Base-by-base conservation (phyloP, 352 stramenopile species). In the Phytopythium ostracodes region DNA sequence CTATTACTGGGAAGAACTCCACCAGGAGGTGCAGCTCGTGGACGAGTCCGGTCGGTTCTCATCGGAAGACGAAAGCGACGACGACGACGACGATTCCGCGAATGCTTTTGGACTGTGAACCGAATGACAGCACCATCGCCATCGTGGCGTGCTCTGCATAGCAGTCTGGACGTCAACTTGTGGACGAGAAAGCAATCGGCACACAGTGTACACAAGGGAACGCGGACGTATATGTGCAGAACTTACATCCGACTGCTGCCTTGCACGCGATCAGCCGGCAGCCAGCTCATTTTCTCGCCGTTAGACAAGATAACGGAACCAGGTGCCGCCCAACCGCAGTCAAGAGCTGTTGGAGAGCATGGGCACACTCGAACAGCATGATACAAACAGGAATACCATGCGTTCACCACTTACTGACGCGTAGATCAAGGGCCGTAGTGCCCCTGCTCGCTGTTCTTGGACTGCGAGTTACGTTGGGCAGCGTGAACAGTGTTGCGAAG, bases 401-500 rank as follows among this genome's bases (percentile, higher is more conserved):
- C 9, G n/a, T 1, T 29, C n/a, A 9, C n/a, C 7, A 17, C 43
- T 50, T 50, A 50, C 43, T 7, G 20, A 6, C 14, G 6, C 24
- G 24, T 11, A 1, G 24, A 27, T 54, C 47, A 54, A 6, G 47
- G 47, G 5, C 24, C 27, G 4, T 0, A 15, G 15, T 54, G n/a
- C n/a, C 3, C 17, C 10, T 49, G n/a, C 53, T 49, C n/a, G 15
- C 14, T 2, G 18, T 2, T 25, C 40, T 51, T 40, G 25, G 40
- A 4, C 25, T 38, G 25, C 27, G 17, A 11, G 20, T 24, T 42
- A 2, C 71, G 76, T 24, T 70, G 47, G 0, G 83, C 81, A 59
- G 68, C 87, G 58, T 85, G 63, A 35, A 92, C 62, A 0, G 80
- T 91, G 69, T 98, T 97, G 44, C 83, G 79, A 40, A 97, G 77